Conservation (phyloP, 2,329 filamentous ascomycete species). For the Chalara sp. region DNA sequence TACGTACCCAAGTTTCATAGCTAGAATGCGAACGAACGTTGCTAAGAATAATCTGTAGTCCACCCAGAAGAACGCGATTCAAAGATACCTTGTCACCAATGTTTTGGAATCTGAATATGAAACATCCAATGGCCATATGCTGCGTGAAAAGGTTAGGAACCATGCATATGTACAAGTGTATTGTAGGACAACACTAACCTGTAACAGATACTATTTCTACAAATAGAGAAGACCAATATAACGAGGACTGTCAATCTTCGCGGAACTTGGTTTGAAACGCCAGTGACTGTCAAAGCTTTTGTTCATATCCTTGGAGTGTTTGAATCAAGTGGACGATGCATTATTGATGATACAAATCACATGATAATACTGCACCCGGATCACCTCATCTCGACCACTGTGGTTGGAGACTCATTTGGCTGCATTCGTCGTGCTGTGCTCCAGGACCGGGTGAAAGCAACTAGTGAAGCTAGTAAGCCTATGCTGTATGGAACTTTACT, state of each 20-base stretch:
- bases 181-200: conserved; percentile 4
- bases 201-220: conserved; percentile 69
- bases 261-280: conserved; percentile 80
- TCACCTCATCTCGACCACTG: conserved; percentile 89
- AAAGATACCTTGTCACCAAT: conserved; percentile 77
- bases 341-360: conserved; percentile 75
- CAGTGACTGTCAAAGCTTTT: conserved; percentile 66
- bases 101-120: conserved; percentile 64
- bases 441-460: conserved; percentile 90
- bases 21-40: conserved; percentile 25
- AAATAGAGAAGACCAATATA: conserved; percentile 64
- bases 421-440: conserved; percentile 88
- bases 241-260: conserved; percentile 68
- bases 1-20: conserved; percentile 41
- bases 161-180: background rate
- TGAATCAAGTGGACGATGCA: conserved; percentile 60
- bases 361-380: conserved; percentile 92
- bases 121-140: conserved; percentile 51
- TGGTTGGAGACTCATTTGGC: conserved; percentile 91
- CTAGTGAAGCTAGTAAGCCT: conserved; percentile 69
- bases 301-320: conserved; percentile 85
- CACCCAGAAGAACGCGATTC: conserved; percentile 67
- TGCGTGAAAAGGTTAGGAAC: conserved; percentile 62
- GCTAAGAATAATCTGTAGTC: conserved; percentile 62
- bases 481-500: conserved; percentile 90